phyloP scores from a whole-genome alignment of 495 filamentous ascomycete genomes.

The Penicillium manginii region DNA sequence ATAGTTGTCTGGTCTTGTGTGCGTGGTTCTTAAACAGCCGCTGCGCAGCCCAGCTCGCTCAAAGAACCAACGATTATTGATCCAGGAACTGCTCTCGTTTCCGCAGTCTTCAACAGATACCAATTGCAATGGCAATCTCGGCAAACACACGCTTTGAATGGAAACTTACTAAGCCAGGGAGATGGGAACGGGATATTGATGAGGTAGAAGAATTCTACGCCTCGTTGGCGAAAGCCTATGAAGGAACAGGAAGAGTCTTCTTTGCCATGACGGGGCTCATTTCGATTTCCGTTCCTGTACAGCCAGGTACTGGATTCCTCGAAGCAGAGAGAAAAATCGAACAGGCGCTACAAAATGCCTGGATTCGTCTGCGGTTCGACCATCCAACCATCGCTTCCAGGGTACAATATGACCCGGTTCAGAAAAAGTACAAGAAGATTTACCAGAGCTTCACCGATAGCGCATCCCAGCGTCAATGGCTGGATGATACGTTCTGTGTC shows the following conservation, averaged over 20 bases:
- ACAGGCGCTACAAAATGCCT: conserved; percentile 36
- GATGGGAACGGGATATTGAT: conserved; percentile 49
- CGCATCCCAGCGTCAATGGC: background rate
- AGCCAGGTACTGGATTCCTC: background rate
- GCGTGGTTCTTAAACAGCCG: background rate
- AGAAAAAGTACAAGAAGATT: conserved; percentile 39
- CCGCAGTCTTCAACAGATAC: background rate
- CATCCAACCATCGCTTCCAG: conserved; percentile 48
- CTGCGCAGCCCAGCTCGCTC: background rate
- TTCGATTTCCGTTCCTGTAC: background rate
- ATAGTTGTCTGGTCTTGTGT: background rate
- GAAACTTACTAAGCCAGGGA: conserved; percentile 8
- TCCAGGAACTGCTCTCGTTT: background rate
- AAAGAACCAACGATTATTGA: background rate
- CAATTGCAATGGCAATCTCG: background rate
- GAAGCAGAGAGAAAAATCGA: background rate
- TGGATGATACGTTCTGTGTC: conserved; percentile 39
- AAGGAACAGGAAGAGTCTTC: conserved; percentile 41
- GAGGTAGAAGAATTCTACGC: conserved; percentile 50
- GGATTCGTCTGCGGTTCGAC: conserved; percentile 44
- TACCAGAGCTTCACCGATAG: conserved; percentile 33
- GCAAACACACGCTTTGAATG: background rate
- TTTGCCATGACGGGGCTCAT: conserved; percentile 39
- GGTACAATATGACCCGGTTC: conserved; percentile 30
- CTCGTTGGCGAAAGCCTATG: conserved; percentile 35